Evolutionary conservation across 768 basidiomycete species (phyloP).

Genomic region (Austroboletus eburneus): DNA sequence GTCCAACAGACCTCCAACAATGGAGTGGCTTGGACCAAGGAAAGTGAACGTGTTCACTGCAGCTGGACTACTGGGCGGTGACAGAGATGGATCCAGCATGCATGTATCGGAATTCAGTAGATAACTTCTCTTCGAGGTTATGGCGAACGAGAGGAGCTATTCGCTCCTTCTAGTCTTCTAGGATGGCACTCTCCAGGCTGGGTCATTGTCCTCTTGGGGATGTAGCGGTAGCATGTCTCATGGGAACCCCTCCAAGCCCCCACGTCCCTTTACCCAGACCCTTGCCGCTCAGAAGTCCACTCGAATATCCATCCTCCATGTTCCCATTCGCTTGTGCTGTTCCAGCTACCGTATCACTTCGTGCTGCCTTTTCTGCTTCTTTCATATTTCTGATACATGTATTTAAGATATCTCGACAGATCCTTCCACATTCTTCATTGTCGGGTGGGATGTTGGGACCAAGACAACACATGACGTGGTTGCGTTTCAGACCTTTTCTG

Average conservation of each 20-base stretch:
- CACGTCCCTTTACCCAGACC: slow-evolving; percentile 68
- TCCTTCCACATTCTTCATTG: slow-evolving; percentile 75
- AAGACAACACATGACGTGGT: slow-evolving; percentile 84
- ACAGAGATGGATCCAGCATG: slow-evolving; percentile 18
- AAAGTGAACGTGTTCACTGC: slow-evolving; percentile 72
- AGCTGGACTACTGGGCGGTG: slow-evolving; percentile 54
- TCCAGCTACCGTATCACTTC: neutral
- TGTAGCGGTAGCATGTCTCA: slow-evolving; percentile 36
- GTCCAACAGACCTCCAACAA: slow-evolving; percentile 31
- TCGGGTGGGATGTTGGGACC: slow-evolving; percentile 89
- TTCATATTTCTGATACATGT: slow-evolving; percentile 93
- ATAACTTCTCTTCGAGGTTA: slow-evolving; percentile 22
- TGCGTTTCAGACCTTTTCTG: slow-evolving; percentile 77
- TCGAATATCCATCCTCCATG: slow-evolving; percentile 9
- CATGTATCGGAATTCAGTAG: slow-evolving; percentile 13
- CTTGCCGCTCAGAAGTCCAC: slow-evolving; percentile 39
- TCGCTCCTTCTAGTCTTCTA: slow-evolving; percentile 45
- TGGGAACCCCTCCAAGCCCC: slow-evolving; percentile 71
- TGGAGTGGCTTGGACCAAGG: slow-evolving; percentile 69
- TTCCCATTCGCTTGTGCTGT: too few relatives aligned
- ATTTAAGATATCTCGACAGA: slow-evolving; percentile 45
- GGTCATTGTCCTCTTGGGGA: slow-evolving; percentile 43
- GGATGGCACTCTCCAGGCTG: slow-evolving; percentile 42
- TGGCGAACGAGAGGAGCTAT: slow-evolving; percentile 27
- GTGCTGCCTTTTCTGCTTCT: slow-evolving; percentile 53